Evolutionary conservation across 2,329 filamentous ascomycete species (phyloP).

Genomic region (Plectosphaerella sp.): DNA sequence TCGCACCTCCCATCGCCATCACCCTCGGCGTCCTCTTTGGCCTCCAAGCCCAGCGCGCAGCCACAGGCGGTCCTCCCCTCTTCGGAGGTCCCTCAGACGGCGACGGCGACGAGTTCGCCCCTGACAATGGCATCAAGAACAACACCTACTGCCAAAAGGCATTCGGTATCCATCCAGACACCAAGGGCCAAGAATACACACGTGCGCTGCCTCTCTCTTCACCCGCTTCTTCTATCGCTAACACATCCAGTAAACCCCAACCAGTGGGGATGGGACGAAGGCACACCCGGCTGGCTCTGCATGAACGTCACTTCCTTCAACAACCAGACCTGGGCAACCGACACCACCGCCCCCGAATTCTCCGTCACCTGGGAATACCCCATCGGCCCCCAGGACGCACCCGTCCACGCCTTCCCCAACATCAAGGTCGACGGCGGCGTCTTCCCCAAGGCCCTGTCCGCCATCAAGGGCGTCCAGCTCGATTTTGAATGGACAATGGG

Average conservation of each 20-base stretch:
- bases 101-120: slow-evolving; percentile 8
- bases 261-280: slow-evolving; percentile 43
- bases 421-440: slow-evolving; percentile 38
- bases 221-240: not conserved
- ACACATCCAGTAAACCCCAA: slow-evolving; percentile 45
- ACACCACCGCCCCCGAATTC: slow-evolving; percentile 41
- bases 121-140: slow-evolving; percentile 27
- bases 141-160: slow-evolving; percentile 35
- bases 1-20: slow-evolving; percentile 44
- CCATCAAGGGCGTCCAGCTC: slow-evolving; percentile 34
- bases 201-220: slow-evolving; percentile 28
- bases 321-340: slow-evolving; percentile 44
- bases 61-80: slow-evolving; percentile 37
- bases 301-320: slow-evolving; percentile 47
- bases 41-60: slow-evolving; percentile 36
- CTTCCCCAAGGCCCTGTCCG: slow-evolving; percentile 36
- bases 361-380: slow-evolving; percentile 50
- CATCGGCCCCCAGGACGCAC: slow-evolving; percentile 31
- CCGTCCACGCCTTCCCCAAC: slow-evolving; percentile 53
- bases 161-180: slow-evolving; percentile 38
- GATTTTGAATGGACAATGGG: slow-evolving; percentile 46
- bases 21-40: slow-evolving; percentile 46
- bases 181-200: slow-evolving; percentile 39
- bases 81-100: slow-evolving; percentile 27
- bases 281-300: slow-evolving; percentile 36